These are phyloP conservation scores for Lactifluus subvellereus DNA, from an alignment of 768 basidiomycete species.

Conservation along the genomic window DNA sequence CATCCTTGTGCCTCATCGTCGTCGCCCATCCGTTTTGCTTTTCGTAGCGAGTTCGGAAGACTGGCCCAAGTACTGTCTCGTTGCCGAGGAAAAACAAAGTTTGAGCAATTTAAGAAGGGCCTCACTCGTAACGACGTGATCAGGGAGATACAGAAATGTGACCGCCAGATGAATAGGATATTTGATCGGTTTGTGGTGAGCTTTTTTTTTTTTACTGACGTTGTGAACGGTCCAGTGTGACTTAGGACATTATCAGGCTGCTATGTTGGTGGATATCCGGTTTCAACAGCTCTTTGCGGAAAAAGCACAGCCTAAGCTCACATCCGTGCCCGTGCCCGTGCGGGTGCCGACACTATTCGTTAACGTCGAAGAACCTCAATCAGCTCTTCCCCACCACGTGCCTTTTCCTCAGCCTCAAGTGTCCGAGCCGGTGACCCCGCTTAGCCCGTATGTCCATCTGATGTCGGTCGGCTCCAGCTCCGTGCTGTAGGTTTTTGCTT, in stretches of 20 bases:
- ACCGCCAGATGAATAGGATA: slow-evolving; percentile 15
- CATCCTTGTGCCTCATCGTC: neutral
- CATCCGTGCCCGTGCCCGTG: neutral
- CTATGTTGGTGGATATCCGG: slow-evolving; percentile 12
- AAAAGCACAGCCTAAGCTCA: neutral
- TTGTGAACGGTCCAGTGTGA: neutral
- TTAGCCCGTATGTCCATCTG: neutral
- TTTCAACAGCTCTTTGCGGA: slow-evolving; percentile 9
- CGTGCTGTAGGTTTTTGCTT: neutral
- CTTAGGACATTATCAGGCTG: neutral
- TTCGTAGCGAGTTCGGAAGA: slow-evolving; percentile 3
- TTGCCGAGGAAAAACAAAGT: slow-evolving; percentile 6
- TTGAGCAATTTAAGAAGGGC: slow-evolving; percentile 14
- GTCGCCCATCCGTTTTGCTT: neutral
- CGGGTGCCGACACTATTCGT: neutral
- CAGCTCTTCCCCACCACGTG: neutral
- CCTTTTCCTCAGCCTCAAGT: neutral
- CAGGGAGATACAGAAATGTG: slow-evolving; percentile 10
- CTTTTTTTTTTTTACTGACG: neutral
- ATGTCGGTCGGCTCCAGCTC: neutral
- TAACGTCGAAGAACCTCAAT: neutral
- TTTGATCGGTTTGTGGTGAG: slow-evolving; percentile 15
- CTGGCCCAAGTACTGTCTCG: slow-evolving; percentile 1
- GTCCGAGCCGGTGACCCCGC: neutral
- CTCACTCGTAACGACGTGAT: slow-evolving; percentile 10